Conservation (phyloP, 2,329 filamentous ascomycete species). For the Xylariaceae sp. region DNA sequence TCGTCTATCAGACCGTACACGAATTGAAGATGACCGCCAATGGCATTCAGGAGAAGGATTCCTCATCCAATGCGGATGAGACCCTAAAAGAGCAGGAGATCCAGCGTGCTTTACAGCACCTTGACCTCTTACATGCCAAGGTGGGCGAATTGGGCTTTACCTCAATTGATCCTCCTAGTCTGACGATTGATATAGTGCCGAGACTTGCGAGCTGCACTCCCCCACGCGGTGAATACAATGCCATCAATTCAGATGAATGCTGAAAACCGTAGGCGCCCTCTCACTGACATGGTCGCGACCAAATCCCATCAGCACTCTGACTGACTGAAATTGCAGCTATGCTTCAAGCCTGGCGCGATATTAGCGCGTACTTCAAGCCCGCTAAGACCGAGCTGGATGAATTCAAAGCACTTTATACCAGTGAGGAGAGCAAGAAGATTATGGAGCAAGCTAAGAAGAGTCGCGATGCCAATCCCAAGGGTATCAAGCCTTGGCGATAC, state of each 20-base stretch:
- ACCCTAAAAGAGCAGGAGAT: constrained; percentile 48
- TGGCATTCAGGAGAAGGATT: constrained; percentile 7
- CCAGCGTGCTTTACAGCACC: constrained; percentile 45
- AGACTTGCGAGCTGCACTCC: constrained; percentile 46
- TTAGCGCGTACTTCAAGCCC: constrained; percentile 42
- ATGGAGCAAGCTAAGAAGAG: constrained; percentile 52
- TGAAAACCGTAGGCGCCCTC: too few species aligned
- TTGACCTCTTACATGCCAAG: constrained; percentile 54
- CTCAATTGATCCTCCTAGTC: constrained; percentile 1
- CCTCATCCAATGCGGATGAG: constrained; percentile 24
- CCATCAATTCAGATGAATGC: too few species aligned
- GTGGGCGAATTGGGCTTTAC: too few species aligned
- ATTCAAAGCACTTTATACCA: constrained; percentile 45
- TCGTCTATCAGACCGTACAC: too few species aligned
- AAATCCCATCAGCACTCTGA: too few species aligned
- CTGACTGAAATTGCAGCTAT: too few species aligned
- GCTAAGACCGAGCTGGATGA: constrained; percentile 50
- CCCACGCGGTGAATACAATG: constrained; percentile 49
- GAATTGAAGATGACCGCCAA: constrained; percentile 16
- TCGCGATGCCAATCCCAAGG: constrained; percentile 49
- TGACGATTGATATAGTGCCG: constrained; percentile 35
- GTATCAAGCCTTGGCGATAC: constrained; percentile 57
- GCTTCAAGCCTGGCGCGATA: too few species aligned
- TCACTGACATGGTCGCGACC: too few species aligned
- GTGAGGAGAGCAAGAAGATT: constrained; percentile 45